Conservation (phyloP, 2,329 filamentous ascomycete species). For the Xylaria sp. region DNA sequence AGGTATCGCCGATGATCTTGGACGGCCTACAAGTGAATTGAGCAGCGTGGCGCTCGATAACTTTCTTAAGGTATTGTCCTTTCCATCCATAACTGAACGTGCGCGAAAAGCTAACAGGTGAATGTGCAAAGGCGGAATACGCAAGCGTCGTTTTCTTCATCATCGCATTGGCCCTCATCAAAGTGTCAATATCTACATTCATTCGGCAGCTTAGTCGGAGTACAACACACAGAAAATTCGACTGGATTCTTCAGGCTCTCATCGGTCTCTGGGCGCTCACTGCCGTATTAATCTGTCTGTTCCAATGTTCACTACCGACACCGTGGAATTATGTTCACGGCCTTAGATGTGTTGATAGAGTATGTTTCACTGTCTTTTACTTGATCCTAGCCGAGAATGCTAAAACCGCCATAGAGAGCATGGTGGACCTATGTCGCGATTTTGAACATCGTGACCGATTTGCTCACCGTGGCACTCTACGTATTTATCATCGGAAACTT, state of each 20-base stretch:
- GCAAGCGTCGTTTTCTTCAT: slow-evolving; percentile 36
- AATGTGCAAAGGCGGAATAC: slow-evolving; percentile 36
- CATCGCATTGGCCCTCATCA: slow-evolving; percentile 32
- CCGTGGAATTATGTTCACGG: slow-evolving; percentile 39
- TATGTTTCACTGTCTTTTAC: background rate
- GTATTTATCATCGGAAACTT: slow-evolving; percentile 21
- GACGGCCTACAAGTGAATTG: slow-evolving; percentile 15
- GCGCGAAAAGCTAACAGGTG: background rate
- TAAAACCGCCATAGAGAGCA: slow-evolving; percentile 30
- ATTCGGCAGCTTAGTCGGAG: slow-evolving; percentile 34
- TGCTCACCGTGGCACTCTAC: slow-evolving; percentile 25
- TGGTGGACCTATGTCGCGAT: slow-evolving; percentile 30
- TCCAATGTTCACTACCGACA: slow-evolving; percentile 37
- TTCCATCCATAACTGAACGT: background rate
- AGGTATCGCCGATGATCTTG: slow-evolving; percentile 33
- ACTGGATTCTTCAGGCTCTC: slow-evolving; percentile 18
- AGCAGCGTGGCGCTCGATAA: slow-evolving; percentile 18
- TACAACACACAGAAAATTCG: slow-evolving; percentile 18
- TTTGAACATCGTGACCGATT: slow-evolving; percentile 28
- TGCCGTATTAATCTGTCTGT: slow-evolving; percentile 31
- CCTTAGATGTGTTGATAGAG: slow-evolving; percentile 34
- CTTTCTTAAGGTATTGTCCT: slow-evolving; percentile 35
- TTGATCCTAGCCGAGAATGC: background rate
- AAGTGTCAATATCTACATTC: slow-evolving; percentile 36
- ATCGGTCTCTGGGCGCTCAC: slow-evolving; percentile 33